These are phyloP conservation scores for Asterophora lycoperdoides DNA, from an alignment of 768 basidiomycete genomes.

Conservation along the genomic window DNA sequence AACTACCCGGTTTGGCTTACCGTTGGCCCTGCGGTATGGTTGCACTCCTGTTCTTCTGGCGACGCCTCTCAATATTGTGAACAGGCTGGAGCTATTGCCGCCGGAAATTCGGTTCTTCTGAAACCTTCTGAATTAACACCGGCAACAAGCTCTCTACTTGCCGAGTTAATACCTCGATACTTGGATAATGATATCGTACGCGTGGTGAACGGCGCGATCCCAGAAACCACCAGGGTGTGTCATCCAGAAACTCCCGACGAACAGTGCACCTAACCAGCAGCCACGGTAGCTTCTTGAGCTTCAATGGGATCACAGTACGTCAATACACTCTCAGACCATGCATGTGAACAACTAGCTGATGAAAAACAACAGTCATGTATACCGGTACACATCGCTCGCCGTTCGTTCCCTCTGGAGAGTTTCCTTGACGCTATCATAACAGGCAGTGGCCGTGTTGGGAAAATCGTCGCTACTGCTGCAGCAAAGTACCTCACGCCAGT, in stretches of 20 bases:
- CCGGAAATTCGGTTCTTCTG: conserved; percentile 66
- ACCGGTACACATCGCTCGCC: conserved; percentile 39
- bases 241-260: not conserved
- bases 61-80: not conserved
- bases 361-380: conserved; percentile 46
- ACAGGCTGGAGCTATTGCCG: conserved; percentile 68
- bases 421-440: conserved; percentile 14
- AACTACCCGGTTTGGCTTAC: conserved; percentile 69
- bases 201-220: conserved; percentile 63
- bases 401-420: not conserved
- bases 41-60: not conserved
- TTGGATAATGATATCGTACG: conserved; percentile 62
- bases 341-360: not conserved
- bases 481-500: conserved; percentile 74
- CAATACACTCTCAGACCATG: not conserved
- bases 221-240: conserved; percentile 54
- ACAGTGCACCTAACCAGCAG: not conserved
- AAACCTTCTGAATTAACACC: conserved; percentile 77
- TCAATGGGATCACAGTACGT: conserved; percentile 55
- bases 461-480: conserved; percentile 67
- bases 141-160: conserved; percentile 50
- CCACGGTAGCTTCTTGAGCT: conserved; percentile 59
- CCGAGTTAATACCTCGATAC: conserved; percentile 71
- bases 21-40: conserved; percentile 50
- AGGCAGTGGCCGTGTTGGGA: conserved; percentile 57